Evolutionary conservation across 2,329 filamentous ascomycete genomes (phyloP).

Genomic region (Sphaerostilbella broomeana): DNA sequence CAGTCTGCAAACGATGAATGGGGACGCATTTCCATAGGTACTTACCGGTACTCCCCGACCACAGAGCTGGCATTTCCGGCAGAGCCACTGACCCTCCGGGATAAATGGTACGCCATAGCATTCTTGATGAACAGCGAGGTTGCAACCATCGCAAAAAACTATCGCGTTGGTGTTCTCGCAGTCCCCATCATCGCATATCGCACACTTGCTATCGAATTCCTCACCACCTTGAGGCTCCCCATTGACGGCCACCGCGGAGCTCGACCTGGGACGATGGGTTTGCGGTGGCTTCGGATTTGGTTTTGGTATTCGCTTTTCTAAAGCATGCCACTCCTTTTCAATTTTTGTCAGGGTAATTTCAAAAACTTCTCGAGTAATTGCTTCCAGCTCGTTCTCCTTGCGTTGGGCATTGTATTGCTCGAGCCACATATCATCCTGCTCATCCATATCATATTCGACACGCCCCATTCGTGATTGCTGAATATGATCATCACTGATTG

Average conservation of each 20-base stretch:
- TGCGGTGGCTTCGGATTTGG: constrained; percentile 94
- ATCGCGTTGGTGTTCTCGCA: constrained; percentile 99
- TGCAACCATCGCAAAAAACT: constrained; percentile 97
- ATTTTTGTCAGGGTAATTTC: constrained; percentile 99
- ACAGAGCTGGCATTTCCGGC: constrained; percentile 91
- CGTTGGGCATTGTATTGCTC: constrained; percentile 75
- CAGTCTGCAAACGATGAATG: too few species aligned
- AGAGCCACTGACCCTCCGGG: constrained; percentile 96
- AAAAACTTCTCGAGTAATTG: constrained; percentile 88
- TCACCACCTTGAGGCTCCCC: constrained; percentile 79
- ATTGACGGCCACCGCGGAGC: constrained; percentile 90
- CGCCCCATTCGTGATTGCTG: constrained; percentile 54
- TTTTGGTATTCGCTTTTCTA: constrained; percentile 95
- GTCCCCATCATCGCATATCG: constrained; percentile 97
- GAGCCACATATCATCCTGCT: constrained; percentile 96
- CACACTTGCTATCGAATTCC: constrained; percentile 95
- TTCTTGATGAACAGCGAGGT: constrained; percentile 95
- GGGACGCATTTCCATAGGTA: too few species aligned
- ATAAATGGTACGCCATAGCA: constrained; percentile 99
- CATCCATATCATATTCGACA: constrained; percentile 99
- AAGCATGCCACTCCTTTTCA: constrained; percentile 94
- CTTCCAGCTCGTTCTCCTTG: constrained; percentile 65
- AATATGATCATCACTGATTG: constrained; percentile 24
- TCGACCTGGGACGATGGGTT: constrained; percentile 85
- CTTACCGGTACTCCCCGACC: constrained; percentile 79